Evolutionary conservation across 371 early-diverging fungal species (phyloP).

Genomic region (Racocetra persica): DNA sequence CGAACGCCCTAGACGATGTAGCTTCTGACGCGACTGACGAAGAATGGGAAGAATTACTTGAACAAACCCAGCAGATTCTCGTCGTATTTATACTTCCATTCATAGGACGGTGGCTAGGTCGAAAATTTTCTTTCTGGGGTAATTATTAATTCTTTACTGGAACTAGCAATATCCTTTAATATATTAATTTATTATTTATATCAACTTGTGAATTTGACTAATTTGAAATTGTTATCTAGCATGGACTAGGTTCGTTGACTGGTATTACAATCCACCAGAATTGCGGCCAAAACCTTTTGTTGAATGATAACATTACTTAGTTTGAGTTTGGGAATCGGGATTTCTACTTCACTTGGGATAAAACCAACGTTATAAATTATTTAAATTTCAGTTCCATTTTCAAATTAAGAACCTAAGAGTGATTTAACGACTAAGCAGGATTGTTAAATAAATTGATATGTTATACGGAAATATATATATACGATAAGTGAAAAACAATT

Average conservation of each 20-base stretch:
- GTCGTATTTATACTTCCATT: constrained; percentile 24
- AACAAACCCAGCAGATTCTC: constrained; percentile 25
- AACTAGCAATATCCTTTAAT: neutral
- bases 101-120: constrained; percentile 33
- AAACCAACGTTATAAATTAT: no score
- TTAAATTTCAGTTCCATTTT: no score
- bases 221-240: constrained; percentile 11
- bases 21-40: constrained; percentile 3
- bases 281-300: no score
- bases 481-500: no score
- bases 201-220: neutral
- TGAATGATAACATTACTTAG: no score
- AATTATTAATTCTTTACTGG: neutral
- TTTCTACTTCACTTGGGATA: no score
- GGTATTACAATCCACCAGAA: constrained; percentile 37
- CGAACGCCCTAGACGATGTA: neutral
- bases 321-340: no score
- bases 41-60: constrained; percentile 24
- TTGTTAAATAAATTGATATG: no score
- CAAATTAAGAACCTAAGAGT: no score
- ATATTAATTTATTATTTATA: neutral
- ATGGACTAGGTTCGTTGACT: constrained; percentile 39
- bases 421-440: no score
- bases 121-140: constrained; percentile 43
- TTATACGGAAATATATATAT: no score